These are phyloP conservation scores for Asclepias syriaca DNA, from an alignment of 257 asterid genomes.

Conservation along the genomic window DNA sequence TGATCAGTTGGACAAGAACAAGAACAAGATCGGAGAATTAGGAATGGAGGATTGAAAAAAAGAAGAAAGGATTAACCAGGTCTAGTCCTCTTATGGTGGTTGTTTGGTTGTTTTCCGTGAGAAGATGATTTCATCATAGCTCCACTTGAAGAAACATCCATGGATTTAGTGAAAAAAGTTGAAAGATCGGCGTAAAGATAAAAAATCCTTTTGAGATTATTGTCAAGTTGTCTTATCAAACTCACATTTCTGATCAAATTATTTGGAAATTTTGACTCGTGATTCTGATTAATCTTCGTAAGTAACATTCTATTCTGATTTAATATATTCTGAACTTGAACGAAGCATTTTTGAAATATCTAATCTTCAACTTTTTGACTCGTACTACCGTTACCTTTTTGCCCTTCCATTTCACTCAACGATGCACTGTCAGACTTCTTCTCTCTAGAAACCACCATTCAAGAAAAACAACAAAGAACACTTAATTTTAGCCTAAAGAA, in stretches of 20 bases:
- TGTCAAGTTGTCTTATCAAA: too few relatives aligned
- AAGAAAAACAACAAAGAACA: not conserved
- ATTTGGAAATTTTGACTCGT: too few relatives aligned
- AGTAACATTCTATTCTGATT: too few relatives aligned
- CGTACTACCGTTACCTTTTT: conserved; percentile 53
- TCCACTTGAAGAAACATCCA: conserved; percentile 64
- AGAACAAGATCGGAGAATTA: not conserved
- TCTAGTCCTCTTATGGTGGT: conserved; percentile 57
- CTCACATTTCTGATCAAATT: too few relatives aligned
- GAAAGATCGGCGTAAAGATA: conserved; percentile 82
- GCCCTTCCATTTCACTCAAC: conserved; percentile 63
- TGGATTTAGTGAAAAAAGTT: conserved; percentile 49
- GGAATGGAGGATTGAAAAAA: not conserved
- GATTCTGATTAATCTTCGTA: too few relatives aligned
- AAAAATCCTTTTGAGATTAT: conserved; percentile 75
- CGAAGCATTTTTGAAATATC: too few relatives aligned
- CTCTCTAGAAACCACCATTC: conserved; percentile 17
- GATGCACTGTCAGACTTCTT: conserved; percentile 21
- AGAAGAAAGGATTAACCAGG: conserved; percentile 27
- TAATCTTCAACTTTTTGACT: conserved; percentile 36
- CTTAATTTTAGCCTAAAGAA: conserved; percentile 1
- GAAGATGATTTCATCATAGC: conserved; percentile 27
- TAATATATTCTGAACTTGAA: too few relatives aligned
- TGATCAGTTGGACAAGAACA: conserved; percentile 10
- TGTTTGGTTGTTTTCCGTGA: conserved; percentile 30